These are phyloP conservation scores for Ascochyta clinopodiicola DNA, from an alignment of 2,329 filamentous ascomycete genomes.

Conservation along the genomic window DNA sequence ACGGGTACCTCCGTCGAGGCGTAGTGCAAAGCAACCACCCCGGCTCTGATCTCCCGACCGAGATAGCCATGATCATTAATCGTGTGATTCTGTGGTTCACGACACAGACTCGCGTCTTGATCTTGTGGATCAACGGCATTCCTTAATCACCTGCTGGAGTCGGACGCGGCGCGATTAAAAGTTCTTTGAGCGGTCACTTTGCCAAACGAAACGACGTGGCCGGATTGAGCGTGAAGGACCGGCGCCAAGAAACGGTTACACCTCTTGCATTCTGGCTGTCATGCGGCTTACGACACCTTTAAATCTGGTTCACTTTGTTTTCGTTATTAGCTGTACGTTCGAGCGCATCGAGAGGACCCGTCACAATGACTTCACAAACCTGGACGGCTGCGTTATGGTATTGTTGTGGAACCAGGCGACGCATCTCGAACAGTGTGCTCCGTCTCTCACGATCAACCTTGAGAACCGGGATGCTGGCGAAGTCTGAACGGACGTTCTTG, in stretches of 20 bases:
- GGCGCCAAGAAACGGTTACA: not conserved
- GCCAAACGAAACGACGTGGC: not conserved
- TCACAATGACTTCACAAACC: slow-evolving; percentile 44
- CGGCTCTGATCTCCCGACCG: not conserved
- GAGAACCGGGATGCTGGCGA: slow-evolving; percentile 62
- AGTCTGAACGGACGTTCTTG: slow-evolving; percentile 65
- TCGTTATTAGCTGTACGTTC: slow-evolving; percentile 43
- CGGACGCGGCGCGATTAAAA: not conserved
- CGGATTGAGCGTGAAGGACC: not conserved
- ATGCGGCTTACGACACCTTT: not conserved
- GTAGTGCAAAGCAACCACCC: not conserved
- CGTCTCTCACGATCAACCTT: slow-evolving; percentile 58
- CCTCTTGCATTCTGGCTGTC: not conserved
- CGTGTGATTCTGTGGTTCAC: not conserved
- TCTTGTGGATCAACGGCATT: not conserved
- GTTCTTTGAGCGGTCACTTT: not conserved
- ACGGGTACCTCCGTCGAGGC: not conserved
- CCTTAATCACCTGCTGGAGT: not conserved
- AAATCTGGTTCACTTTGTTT: not conserved
- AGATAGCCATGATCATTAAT: not conserved
- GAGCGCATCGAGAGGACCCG: slow-evolving; percentile 65
- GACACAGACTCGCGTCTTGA: not conserved
- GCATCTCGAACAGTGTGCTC: slow-evolving; percentile 21
- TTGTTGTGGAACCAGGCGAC: slow-evolving; percentile 47
- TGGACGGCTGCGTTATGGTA: slow-evolving; percentile 53